A percentile compares a stretch with the other conserved stretches of the same genome.
Conservation (phyloP, 176 grass and related monocot species). For the Oryza nivara region DNA sequence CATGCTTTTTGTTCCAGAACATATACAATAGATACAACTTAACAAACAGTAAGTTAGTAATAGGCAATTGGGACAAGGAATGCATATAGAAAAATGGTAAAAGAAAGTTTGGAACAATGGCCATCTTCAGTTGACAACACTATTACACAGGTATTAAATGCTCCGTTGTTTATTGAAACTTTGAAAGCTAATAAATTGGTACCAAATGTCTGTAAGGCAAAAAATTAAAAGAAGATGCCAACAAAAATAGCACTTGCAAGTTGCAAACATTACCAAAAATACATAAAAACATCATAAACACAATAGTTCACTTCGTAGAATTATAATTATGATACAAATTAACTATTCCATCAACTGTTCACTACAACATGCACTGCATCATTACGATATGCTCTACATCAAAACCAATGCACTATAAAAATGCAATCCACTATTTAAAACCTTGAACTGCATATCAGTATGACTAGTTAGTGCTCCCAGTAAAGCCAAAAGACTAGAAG, state of each 20-base stretch:
- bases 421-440: background rate
- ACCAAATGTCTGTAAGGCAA: slow-evolving; percentile 14
- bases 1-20: background rate
- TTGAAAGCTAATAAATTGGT: background rate
- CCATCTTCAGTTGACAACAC: slow-evolving; percentile 3
- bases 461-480: slow-evolving; percentile 7
- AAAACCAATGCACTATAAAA: background rate
- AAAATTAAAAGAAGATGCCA: background rate
- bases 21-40: background rate
- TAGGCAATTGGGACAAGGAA: background rate
- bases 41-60: background rate
- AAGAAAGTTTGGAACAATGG: background rate
- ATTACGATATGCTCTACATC: background rate
- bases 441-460: background rate
- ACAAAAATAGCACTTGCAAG: background rate
- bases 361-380: background rate
- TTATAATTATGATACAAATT: background rate
- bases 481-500: slow-evolving; percentile 17
- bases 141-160: background rate
- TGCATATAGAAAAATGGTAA: background rate
- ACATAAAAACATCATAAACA: background rate
- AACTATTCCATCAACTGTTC: slow-evolving; percentile 11
- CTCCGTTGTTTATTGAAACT: background rate
- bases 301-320: slow-evolving; percentile 8
- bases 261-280: background rate